Evolutionary conservation across 371 early-diverging fungal genomes (phyloP), one percentile per base, ranked within the genome.

Genomic region (Syncephalastrum racemosum): DNA sequence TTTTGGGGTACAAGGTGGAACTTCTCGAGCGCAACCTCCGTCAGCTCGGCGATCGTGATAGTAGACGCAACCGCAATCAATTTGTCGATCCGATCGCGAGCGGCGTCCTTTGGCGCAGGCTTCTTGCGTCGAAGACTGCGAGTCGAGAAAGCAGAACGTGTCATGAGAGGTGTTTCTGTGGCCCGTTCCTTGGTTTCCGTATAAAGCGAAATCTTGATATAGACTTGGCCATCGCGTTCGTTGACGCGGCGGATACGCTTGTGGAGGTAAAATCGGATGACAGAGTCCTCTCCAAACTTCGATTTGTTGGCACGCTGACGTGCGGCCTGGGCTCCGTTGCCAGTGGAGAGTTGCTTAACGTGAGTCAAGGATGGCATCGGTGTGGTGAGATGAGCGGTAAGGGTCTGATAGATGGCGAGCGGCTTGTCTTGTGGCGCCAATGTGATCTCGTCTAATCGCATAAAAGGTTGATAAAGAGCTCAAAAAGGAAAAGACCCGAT

Each of bases 371-470:
- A 79, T 18, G 85, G 85, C 72, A 84, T 68, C 4, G 85, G 85
- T 14, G 82, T 82, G 0, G 82, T 84, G 24, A 82, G 67, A 64
- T 82, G 83, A 13, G 77, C 75, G n/a, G 75, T 82, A 2, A 84
- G 60, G 8, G 85, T 80, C 48, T 81, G 79, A 54, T 79, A 84
- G n/a, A 84, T 84, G 2, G 79, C 66, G 53, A 84, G 63, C 6
- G 85, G 85, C 62, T 81, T 81, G 53, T 84, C 85, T 53, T 77
- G 73, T 1, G 82, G 75, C 8, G 71, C 73, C 50, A 84, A 55
- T 4, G 76, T 75, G n/a, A 80, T 71, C 57, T 84, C 85, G 49
- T 84, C 85, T 84, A 59, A 31, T 3, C 36, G 36, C 10, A 31
- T 5, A 31, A 31, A 31, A 31, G 36, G 36, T 31, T 31, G 36